Conservation (phyloP, 139 green algal species). For the Chlorella vulgaris region DNA sequence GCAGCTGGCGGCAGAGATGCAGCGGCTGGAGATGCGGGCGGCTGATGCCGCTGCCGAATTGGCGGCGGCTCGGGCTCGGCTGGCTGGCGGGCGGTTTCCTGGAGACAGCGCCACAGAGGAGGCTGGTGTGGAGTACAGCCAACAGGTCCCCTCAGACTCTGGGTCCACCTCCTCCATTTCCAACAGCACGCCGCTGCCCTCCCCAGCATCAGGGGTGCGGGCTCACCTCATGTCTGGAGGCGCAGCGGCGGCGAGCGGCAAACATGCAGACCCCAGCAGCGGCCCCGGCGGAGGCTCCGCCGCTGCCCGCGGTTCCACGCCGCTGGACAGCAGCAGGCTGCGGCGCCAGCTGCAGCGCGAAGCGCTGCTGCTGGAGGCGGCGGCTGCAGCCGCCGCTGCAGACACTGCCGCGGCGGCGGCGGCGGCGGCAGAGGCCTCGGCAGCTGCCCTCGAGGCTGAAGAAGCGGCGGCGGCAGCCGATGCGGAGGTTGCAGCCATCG, state of each 20-base stretch:
- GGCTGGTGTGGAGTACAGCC: background rate
- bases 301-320: background rate
- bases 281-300: background rate
- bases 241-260: no score
- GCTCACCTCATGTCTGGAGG: no score
- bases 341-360: slow-evolving; percentile 13
- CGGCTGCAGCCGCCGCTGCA: background rate
- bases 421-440: slow-evolving; percentile 1
- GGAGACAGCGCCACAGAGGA: no score
- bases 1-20: background rate
- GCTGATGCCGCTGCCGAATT: background rate
- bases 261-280: no score
- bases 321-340: background rate
- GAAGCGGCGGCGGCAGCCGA: background rate
- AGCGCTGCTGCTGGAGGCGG: slow-evolving; percentile 21
- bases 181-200: background rate
- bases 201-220: background rate
- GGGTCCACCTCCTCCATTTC: background rate
- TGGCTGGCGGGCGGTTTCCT: background rate
- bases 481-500: background rate
- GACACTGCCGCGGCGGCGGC: slow-evolving; percentile 5
- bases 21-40: slow-evolving; percentile 8
- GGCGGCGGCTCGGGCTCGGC: background rate
- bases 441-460: background rate
- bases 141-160: background rate